Conservation (phyloP, 371 early-diverging fungal genomes). For the Rhizomucor pusillus region DNA sequence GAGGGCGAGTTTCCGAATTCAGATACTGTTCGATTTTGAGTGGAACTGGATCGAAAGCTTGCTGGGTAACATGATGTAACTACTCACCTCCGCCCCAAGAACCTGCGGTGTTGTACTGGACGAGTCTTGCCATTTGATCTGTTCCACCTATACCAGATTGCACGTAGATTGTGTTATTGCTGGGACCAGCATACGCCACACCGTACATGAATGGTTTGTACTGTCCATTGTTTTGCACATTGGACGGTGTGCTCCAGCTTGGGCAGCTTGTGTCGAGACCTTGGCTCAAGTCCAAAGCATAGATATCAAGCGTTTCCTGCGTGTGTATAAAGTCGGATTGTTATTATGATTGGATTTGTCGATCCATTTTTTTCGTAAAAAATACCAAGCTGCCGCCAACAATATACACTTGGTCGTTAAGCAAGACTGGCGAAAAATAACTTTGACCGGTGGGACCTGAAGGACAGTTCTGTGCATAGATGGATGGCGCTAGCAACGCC, state of each 20-base stretch:
- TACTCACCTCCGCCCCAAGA: neutral
- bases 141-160: constrained; percentile 24
- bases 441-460: constrained; percentile 6
- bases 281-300: constrained; percentile 22
- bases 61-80: neutral
- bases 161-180: constrained; percentile 17
- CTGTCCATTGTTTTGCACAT: neutral
- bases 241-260: constrained; percentile 15
- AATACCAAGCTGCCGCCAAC: constrained; percentile 13
- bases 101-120: constrained; percentile 15
- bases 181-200: constrained; percentile 24
- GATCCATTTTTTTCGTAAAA: neutral
- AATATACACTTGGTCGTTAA: constrained; percentile 10
- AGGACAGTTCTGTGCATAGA: too few species aligned
- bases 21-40: constrained; percentile 3
- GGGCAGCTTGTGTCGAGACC: constrained; percentile 20
- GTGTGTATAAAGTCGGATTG: neutral
- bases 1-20: constrained; percentile 7
- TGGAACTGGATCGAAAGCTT: neutral
- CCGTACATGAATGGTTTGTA: constrained; percentile 26
- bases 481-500: too few species aligned
- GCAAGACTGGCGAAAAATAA: constrained; percentile 10
- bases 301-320: constrained; percentile 25
- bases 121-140: constrained; percentile 18
- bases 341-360: too few species aligned